Conservation (phyloP, 2,329 filamentous ascomycete species). For the Colletotrichum tofieldiae region DNA sequence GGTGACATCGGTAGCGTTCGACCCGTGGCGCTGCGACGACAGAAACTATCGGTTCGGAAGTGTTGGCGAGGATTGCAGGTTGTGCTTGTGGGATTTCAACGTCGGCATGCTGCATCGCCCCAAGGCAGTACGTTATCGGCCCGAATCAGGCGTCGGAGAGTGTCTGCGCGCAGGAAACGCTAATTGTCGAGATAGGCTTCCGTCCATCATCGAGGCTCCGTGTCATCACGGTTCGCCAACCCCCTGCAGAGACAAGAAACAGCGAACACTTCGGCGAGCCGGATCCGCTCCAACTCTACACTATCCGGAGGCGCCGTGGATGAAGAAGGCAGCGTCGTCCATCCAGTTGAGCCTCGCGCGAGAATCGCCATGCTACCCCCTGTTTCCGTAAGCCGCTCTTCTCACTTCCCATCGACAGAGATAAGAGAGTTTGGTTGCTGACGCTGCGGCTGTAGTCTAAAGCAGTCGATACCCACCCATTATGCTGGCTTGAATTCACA, state of each 20-base stretch:
- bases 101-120: conserved; percentile 96
- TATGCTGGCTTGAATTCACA: conserved; percentile 94
- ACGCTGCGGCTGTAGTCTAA: conserved; percentile 73
- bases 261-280: conserved; percentile 71
- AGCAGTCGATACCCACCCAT: conserved; percentile 85
- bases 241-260: conserved; percentile 73
- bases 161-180: conserved; percentile 23
- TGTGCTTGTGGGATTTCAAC: conserved; percentile 97
- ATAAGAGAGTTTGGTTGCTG: conserved; percentile 18
- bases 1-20: conserved; percentile 94
- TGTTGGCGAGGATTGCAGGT: conserved; percentile 91
- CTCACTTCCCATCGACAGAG: not conserved
- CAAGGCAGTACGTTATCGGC: conserved; percentile 76
- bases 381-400: conserved; percentile 78
- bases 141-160: conserved; percentile 1
- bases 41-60: conserved; percentile 96
- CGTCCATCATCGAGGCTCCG: conserved; percentile 69
- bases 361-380: conserved; percentile 90
- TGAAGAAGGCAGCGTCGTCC: conserved; percentile 76
- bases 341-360: conserved; percentile 88
- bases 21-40: conserved; percentile 97
- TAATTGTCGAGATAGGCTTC: conserved; percentile 59
- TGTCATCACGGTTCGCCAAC: conserved; percentile 66
- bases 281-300: conserved; percentile 81
- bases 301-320: conserved; percentile 63